A percentile compares a stretch with the other conserved stretches of the same genome.
Evolutionary conservation across 78 protist genomes (phyloP).

Genomic region (Monosiga brevicollis): DNA sequence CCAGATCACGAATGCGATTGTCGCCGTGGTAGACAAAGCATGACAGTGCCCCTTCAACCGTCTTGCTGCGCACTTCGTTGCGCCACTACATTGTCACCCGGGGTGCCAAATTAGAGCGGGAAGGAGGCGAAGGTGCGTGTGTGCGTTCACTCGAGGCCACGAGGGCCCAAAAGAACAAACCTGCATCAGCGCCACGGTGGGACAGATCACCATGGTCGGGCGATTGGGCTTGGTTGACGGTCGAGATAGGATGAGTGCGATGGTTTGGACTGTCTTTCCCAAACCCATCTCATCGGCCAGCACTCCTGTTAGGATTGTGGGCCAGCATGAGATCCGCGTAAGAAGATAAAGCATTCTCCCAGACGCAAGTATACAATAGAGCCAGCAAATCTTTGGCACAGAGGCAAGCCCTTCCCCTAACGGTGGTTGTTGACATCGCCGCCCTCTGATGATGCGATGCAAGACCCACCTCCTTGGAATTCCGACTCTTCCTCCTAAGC

Average conservation of each 20-base stretch:
- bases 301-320: no score
- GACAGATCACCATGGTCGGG: conserved; percentile 25
- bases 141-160: no score
- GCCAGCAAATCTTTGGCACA: no score
- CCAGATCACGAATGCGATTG: not conserved
- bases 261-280: conserved; percentile 48
- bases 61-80: conserved; percentile 15
- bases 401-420: no score
- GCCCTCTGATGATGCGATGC: no score
- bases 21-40: conserved; percentile 26
- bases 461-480: conserved; percentile 14
- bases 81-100: conserved; percentile 37
- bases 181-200: not conserved
- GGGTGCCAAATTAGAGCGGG: no score
- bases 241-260: conserved; percentile 23
- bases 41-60: conserved; percentile 16
- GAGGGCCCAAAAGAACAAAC: no score
- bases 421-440: no score
- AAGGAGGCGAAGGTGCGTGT: no score
- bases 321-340: no score
- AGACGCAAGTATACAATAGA: no score
- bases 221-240: not conserved
- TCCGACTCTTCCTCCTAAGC: conserved; percentile 17
- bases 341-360: no score
- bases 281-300: not conserved